Base-by-base conservation (phyloP, 768 basidiomycete genomes). In the Boletus eberwhitei region DNA sequence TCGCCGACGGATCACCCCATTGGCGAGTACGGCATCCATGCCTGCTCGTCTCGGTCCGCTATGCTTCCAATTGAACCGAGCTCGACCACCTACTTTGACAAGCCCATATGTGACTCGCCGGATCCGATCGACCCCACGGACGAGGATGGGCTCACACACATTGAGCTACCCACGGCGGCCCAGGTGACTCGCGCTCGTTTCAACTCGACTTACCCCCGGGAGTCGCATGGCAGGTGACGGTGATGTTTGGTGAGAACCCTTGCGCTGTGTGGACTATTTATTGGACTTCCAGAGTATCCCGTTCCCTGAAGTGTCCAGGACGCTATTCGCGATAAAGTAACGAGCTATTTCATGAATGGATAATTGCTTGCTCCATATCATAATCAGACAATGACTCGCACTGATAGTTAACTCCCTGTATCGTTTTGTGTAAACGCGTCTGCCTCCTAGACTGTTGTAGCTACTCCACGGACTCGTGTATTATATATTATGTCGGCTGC, bases 61-160 rank as follows among this genome's bases (percentile, higher is more conserved):
- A 7, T 41, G 21, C 42, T 45, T 11, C 17, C 40, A 7, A 38
- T 53, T 8, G 59, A 64, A 41, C 21, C 36, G 39, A 21, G 21
- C 52, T 22, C 22, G 24, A 52, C 32, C 50, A 37, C 7, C 9
- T 55, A 46, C 29, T 55, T 63, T 14, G 52, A 45, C 49, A 36
- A 45, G 34, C 53, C 61, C 0, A 13, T 60, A 4, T 68, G 65
- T n/a, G 66, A 68, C 14, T 66, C 65, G 4, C 65, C 65, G 32
- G 61, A 63, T 6, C 22, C 48, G 57, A 56, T 66, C 14, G 29
- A 39, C 41, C 19, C 45, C 11, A 32, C n/a, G 8, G 36, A 38
- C 6, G 57, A 50, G 16, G 40, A 37, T 16, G 14, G 48, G 37
- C 45, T 17, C 21, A 9, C 17, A 21, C 36, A n/a, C 24, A 16